A percentile compares a stretch with the other conserved stretches of the same genome.
Evolutionary conservation across 257 asterid genomes (phyloP).

Genomic region (Penstemon newberryi): DNA sequence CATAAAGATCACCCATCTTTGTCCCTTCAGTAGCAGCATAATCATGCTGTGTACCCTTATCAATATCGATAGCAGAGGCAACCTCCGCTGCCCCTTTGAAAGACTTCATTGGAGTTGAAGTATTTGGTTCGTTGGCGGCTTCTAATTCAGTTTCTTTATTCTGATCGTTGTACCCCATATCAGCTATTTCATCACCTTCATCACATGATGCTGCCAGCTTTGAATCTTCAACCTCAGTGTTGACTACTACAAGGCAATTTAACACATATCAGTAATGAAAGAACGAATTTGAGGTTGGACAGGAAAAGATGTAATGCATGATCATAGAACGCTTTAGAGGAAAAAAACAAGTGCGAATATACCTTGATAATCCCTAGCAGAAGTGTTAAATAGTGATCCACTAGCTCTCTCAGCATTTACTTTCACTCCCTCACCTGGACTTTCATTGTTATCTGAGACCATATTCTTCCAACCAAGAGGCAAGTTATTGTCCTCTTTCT

Average conservation of each 20-base stretch:
- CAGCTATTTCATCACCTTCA: slow-evolving; percentile 32
- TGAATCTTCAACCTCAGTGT: slow-evolving; percentile 41
- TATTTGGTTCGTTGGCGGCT: slow-evolving; percentile 27
- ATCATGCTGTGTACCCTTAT: slow-evolving; percentile 24
- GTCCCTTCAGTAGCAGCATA: slow-evolving; percentile 34
- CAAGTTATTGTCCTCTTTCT: slow-evolving; percentile 31
- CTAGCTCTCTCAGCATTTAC: slow-evolving; percentile 34
- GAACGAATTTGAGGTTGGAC: slow-evolving; percentile 15
- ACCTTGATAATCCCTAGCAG: slow-evolving; percentile 42
- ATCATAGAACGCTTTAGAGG: slow-evolving; percentile 13
- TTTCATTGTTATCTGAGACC: slow-evolving; percentile 34
- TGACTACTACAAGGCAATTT: slow-evolving; percentile 49
- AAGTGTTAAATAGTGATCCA: slow-evolving; percentile 36
- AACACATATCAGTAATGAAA: slow-evolving; percentile 26
- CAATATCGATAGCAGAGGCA: slow-evolving; percentile 32
- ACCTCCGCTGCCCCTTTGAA: slow-evolving; percentile 28
- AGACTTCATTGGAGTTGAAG: slow-evolving; percentile 23
- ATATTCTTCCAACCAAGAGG: slow-evolving; percentile 36
- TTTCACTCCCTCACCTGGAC: slow-evolving; percentile 35
- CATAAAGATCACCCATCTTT: slow-evolving; percentile 31
- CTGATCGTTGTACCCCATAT: slow-evolving; percentile 32
- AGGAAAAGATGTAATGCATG: slow-evolving; percentile 11
- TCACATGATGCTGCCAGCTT: slow-evolving; percentile 32
- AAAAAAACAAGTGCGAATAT: slow-evolving; percentile 3
- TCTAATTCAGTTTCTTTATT: slow-evolving; percentile 32